phyloP scores from a whole-genome alignment of 768 basidiomycete genomes.

The Galerina marginata region DNA sequence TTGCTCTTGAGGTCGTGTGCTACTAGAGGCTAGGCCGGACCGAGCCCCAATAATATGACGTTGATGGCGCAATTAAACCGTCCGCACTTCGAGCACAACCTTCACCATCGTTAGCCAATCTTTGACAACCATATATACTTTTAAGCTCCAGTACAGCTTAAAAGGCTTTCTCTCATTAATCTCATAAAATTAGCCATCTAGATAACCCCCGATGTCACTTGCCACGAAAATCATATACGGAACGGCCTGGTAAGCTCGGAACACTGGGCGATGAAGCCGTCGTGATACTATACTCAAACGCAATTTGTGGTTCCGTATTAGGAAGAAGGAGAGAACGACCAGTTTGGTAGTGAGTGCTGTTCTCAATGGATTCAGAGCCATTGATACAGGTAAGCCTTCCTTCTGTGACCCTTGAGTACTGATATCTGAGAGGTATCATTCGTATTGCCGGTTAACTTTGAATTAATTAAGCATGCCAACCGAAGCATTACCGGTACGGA shows the following conservation, averaged over 20 bases:
- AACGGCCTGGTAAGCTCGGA: slow-evolving; percentile 55
- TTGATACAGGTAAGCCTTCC: slow-evolving; percentile 73
- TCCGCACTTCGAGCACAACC: too few species aligned
- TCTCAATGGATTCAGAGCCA: slow-evolving; percentile 76
- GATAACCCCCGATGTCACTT: slow-evolving; percentile 17
- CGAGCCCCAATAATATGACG: too few species aligned
- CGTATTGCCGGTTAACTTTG: not conserved
- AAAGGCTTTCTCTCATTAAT: too few species aligned
- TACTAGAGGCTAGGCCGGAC: too few species aligned
- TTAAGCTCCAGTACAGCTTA: too few species aligned
- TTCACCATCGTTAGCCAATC: too few species aligned
- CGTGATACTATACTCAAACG: not conserved
- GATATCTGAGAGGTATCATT: not conserved
- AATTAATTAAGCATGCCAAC: slow-evolving; percentile 59
- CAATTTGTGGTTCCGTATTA: slow-evolving; percentile 29
- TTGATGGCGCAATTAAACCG: too few species aligned
- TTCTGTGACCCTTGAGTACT: not conserved
- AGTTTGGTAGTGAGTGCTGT: slow-evolving; percentile 74
- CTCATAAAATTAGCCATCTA: not conserved
- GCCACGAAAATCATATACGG: slow-evolving; percentile 59
- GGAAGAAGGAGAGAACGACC: slow-evolving; percentile 80
- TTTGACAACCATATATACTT: too few species aligned
- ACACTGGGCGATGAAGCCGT: not conserved
- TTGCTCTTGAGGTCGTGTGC: too few species aligned
- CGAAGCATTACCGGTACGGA: slow-evolving; percentile 71